Conservation (phyloP, 2,329 filamentous ascomycete genomes). For the Colletotrichum australisinense region DNA sequence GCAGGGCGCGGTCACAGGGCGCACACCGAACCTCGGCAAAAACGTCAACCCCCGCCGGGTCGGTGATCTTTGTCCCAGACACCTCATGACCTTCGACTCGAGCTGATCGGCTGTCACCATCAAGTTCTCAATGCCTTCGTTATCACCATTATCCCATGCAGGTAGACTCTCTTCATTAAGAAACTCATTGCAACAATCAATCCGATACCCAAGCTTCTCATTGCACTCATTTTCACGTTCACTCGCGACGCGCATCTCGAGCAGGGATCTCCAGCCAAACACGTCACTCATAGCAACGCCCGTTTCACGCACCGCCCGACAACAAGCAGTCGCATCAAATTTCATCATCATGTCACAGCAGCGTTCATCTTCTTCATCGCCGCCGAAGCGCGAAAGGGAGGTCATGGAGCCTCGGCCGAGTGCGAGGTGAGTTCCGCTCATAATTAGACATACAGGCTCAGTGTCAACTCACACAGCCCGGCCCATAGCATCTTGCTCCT, state of each 20-base stretch:
- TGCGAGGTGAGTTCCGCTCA: conserved; percentile 61
- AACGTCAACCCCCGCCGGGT: conserved; percentile 5
- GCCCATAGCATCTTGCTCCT: conserved; percentile 75
- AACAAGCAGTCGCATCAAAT: neutral
- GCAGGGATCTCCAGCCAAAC: conserved; percentile 5
- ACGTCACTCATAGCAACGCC: conserved; percentile 5
- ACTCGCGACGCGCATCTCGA: neutral
- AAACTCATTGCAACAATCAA: neutral
- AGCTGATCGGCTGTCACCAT: neutral
- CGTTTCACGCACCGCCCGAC: neutral
- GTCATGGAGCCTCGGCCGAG: conserved; percentile 69
- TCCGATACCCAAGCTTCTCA: neutral
- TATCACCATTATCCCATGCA: neutral
- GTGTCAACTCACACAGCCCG: conserved; percentile 16
- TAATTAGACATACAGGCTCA: neutral
- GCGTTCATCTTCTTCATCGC: conserved; percentile 19
- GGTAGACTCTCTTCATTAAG: neutral
- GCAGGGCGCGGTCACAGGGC: conserved; percentile 26
- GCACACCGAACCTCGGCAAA: conserved; percentile 33
- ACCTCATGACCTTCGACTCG: conserved; percentile 3
- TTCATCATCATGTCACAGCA: conserved; percentile 30
- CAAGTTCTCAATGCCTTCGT: conserved; percentile 1
- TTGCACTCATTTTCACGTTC: neutral
- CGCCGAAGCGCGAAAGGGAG: conserved; percentile 40
- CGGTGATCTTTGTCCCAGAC: conserved; percentile 8